Conservation (phyloP, 306 rosid species). For the Rosa rugosa region DNA sequence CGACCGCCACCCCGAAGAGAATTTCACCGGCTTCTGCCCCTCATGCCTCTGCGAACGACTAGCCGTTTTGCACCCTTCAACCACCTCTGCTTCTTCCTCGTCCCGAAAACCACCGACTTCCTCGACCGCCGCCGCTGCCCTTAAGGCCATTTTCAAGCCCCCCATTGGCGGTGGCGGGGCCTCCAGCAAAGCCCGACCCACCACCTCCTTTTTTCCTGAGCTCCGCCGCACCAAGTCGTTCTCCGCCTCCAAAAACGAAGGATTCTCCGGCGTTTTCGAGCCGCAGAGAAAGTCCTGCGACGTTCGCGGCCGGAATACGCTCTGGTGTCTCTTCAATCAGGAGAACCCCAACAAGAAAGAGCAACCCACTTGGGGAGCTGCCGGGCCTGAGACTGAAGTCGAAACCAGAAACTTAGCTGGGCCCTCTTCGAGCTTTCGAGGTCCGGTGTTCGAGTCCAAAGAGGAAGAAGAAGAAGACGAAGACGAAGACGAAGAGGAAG, state of each 20-base stretch:
- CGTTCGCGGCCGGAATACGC: conserved; percentile 83
- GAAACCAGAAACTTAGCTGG: conserved; percentile 41
- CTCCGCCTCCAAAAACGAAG: conserved; percentile 93
- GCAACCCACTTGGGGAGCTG: conserved; percentile 11
- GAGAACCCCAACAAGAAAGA: conserved; percentile 55
- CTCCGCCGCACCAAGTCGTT: conserved; percentile 95
- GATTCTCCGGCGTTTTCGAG: conserved; percentile 75
- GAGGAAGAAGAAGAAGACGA: conserved; percentile 42
- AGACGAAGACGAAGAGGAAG: conserved; percentile 27
- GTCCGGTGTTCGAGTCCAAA: conserved; percentile 53
- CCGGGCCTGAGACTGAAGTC: conserved; percentile 33
- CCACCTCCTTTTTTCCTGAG: conserved; percentile 73
- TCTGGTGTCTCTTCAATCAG: conserved; percentile 64
- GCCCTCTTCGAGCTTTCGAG: conserved; percentile 50
- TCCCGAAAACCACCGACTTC: conserved; percentile 71
- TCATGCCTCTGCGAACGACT: conserved; percentile 99
- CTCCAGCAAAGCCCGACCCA: conserved; percentile 24
- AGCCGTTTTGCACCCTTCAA: conserved; percentile 72
- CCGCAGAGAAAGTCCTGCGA: conserved; percentile 94
- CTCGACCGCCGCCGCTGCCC: conserved; percentile 89
- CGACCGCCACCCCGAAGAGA: conserved; percentile 77
- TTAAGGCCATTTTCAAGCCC: conserved; percentile 80
- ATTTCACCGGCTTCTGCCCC: conserved; percentile 96
- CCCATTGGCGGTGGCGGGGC: conserved; percentile 36
- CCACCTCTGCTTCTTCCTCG: conserved; percentile 45